phyloP scores from a whole-genome alignment of 202 grass and related monocot genomes.

The Brachypodium distachyon region DNA sequence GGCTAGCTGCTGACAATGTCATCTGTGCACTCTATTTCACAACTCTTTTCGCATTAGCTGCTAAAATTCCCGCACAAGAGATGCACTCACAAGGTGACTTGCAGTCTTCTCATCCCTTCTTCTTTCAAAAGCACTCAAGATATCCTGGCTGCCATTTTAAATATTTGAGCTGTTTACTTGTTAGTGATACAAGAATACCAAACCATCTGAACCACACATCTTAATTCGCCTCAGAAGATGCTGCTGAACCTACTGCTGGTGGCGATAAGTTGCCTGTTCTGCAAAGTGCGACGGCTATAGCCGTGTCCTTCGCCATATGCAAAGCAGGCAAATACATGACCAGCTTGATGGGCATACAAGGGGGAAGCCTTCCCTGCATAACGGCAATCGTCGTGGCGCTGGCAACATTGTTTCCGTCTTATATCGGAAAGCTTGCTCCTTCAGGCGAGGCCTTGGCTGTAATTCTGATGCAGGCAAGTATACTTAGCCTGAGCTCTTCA shows the following conservation, averaged over 20 bases:
- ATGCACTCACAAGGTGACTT: background rate
- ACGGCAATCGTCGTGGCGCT: conserved; percentile 63
- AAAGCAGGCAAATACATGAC: conserved; percentile 40
- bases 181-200: too few relatives aligned
- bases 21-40: conserved; percentile 86
- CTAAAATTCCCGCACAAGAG: conserved; percentile 50
- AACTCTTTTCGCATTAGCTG: conserved; percentile 53
- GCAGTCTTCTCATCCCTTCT: background rate
- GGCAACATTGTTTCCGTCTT: conserved; percentile 59
- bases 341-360: conserved; percentile 42
- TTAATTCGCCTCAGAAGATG: background rate
- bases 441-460: conserved; percentile 57
- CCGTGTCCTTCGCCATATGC: conserved; percentile 57
- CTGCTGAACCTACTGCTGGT: too few relatives aligned
- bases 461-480: conserved; percentile 67
- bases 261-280: conserved; percentile 50
- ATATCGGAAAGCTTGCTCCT: conserved; percentile 42
- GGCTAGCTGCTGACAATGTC: conserved; percentile 70
- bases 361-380: conserved; percentile 63
- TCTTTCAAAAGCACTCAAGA: too few relatives aligned
- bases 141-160: too few relatives aligned
- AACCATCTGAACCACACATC: background rate
- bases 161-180: too few relatives aligned
- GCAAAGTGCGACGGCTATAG: conserved; percentile 44
- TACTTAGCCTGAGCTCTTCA: background rate